phyloP scores from a whole-genome alignment of 805 yeast genomes.

The Kluyveromyces siamensis region DNA sequence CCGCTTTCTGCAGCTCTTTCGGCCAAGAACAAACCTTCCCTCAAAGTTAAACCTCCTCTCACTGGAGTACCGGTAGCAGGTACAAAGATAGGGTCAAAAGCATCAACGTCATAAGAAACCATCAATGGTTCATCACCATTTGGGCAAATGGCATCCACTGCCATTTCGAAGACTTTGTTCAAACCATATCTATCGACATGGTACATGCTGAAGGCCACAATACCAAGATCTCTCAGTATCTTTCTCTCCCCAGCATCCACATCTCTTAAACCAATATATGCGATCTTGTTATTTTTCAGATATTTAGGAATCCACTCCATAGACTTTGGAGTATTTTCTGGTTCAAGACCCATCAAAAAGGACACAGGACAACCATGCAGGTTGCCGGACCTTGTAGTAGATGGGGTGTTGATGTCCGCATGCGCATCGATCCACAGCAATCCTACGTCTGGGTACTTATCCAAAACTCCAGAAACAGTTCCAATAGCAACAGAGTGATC shows the following conservation, averaged over 20 bases:
- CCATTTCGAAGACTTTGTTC: constrained; percentile 86
- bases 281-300: constrained; percentile 61
- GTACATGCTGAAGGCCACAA: constrained; percentile 88
- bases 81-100: constrained; percentile 86
- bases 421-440: constrained; percentile 96
- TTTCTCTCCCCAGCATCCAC: constrained; percentile 80
- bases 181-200: constrained; percentile 93
- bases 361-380: constrained; percentile 96
- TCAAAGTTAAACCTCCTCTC: constrained; percentile 86
- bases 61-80: constrained; percentile 99
- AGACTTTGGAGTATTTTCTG: constrained; percentile 52
- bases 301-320: constrained; percentile 72
- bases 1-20: constrained; percentile 91
- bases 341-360: constrained; percentile 75
- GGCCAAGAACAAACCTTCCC: constrained; percentile 89
- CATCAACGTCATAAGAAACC: constrained; percentile 91
- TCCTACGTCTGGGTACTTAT: constrained; percentile 77
- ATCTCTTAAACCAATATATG: constrained; percentile 91
- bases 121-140: constrained; percentile 68
- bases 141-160: constrained; percentile 70
- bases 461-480: constrained; percentile 76
- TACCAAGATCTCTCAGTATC: constrained; percentile 59
- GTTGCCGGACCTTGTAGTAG: constrained; percentile 77
- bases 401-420: constrained; percentile 90
- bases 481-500: constrained; percentile 96